Conservation (phyloP, 176 grass and related monocot genomes). For the Oryza coarctata region DNA sequence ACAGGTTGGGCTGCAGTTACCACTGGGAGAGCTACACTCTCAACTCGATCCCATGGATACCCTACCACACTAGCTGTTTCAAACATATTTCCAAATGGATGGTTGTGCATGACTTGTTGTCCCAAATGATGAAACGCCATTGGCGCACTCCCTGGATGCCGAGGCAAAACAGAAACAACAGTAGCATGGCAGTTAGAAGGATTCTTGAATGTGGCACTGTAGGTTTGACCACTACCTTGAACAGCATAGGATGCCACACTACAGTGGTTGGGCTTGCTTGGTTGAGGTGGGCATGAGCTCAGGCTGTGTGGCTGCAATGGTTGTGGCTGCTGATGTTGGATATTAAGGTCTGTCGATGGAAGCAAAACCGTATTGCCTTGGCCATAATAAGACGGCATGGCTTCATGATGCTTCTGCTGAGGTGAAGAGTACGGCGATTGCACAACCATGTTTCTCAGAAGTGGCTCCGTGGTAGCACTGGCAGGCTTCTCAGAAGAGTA, state of each 20-base stretch:
- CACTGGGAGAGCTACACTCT: conserved; percentile 40
- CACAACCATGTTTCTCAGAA: conserved; percentile 46
- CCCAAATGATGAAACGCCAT: conserved; percentile 48
- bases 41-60: conserved; percentile 60
- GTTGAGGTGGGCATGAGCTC: conserved; percentile 47
- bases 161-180: conserved; percentile 52
- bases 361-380: conserved; percentile 59
- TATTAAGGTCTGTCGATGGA: conserved; percentile 42
- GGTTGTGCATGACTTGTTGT: conserved; percentile 47
- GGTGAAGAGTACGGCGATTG: conserved; percentile 58
- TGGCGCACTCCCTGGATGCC: conserved; percentile 37
- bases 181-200: conserved; percentile 48
- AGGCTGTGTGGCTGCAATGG: conserved; percentile 40
- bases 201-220: conserved; percentile 44
- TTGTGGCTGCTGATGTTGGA: conserved; percentile 47
- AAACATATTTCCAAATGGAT: conserved; percentile 61
- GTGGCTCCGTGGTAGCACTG: conserved; percentile 54
- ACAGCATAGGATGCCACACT: conserved; percentile 58
- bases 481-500: conserved; percentile 64
- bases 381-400: conserved; percentile 55
- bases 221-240: conserved; percentile 55
- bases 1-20: conserved; percentile 49
- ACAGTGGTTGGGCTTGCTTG: conserved; percentile 56
- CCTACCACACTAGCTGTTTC: conserved; percentile 76
- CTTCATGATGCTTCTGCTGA: conserved; percentile 62